phyloP scores from a whole-genome alignment of 129 eudicot genomes.

The Glebionis coronaria region DNA sequence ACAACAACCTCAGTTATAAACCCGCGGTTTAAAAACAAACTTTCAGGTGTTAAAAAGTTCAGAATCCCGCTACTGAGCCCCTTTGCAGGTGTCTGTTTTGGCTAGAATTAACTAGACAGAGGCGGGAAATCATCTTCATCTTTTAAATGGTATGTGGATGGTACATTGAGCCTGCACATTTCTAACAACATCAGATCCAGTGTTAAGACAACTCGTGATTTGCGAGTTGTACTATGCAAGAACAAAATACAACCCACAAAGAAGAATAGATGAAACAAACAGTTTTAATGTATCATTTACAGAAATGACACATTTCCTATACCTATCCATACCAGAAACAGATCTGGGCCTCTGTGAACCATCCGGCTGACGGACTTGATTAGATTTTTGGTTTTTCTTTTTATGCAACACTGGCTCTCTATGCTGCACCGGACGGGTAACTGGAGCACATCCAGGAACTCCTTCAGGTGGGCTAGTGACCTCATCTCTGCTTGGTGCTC shows the following conservation, averaged over 20 bases:
- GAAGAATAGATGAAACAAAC: not conserved
- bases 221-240: constrained; percentile 11
- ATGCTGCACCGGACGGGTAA: constrained; percentile 14
- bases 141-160: constrained; percentile 55
- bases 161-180: constrained; percentile 42
- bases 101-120: constrained; percentile 38
- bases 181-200: constrained; percentile 14
- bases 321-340: constrained; percentile 45
- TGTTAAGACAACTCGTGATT: not conserved
- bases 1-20: constrained; percentile 28
- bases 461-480: constrained; percentile 2
- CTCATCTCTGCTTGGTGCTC: not conserved
- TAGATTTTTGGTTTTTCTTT: constrained; percentile 23
- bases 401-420: constrained; percentile 33
- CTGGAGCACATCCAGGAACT: not conserved
- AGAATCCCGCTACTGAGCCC: not conserved
- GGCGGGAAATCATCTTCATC: constrained; percentile 85
- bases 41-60: not conserved
- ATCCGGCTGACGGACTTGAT: constrained; percentile 24
- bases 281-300: not conserved
- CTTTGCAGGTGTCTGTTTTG: not conserved
- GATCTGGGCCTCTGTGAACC: constrained; percentile 40
- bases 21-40: constrained; percentile 5
- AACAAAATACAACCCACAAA: constrained; percentile 8
- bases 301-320: constrained; percentile 35